A percentile compares a stretch with the other conserved stretches of the same genome.
These are phyloP conservation scores for Rubia yunnanensis DNA, from an alignment of 257 asterid genomes.

Conservation along the genomic window DNA sequence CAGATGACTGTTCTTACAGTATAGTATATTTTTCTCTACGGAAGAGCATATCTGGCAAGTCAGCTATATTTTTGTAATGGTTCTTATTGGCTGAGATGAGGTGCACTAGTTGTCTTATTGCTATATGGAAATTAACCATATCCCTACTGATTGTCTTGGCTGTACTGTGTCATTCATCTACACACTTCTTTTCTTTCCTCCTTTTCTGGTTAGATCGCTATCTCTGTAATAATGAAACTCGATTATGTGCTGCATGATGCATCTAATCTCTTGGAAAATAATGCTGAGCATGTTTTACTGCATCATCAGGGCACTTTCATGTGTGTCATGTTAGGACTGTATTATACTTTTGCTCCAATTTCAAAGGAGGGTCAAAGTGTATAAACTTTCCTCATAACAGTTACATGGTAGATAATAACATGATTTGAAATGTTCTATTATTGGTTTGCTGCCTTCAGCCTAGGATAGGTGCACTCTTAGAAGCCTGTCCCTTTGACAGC, in stretches of 20 bases:
- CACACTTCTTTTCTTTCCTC: background rate
- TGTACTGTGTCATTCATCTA: background rate
- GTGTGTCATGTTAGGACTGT: no score
- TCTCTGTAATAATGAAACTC: background rate
- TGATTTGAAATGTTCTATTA: no score
- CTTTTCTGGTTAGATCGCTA: background rate
- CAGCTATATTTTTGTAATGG: background rate
- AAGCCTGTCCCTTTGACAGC: background rate
- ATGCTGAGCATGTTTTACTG: no score
- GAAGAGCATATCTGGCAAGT: conserved; percentile 91
- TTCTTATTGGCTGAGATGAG: background rate
- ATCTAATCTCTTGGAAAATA: no score
- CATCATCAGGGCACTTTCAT: no score
- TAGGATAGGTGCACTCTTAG: background rate
- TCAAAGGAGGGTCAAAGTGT: no score
- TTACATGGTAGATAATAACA: background rate
- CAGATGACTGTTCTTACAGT: conserved; percentile 99
- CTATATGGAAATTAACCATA: background rate
- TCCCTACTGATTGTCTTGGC: background rate
- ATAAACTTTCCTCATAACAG: background rate
- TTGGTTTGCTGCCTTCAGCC: background rate
- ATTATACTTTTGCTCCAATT: no score
- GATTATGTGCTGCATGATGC: no score
- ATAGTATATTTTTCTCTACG: conserved; percentile 79
- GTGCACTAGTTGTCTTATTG: background rate